These are phyloP conservation scores for Pseudevernia furfuracea DNA, from an alignment of 495 filamentous ascomycete species.

Conservation along the genomic window DNA sequence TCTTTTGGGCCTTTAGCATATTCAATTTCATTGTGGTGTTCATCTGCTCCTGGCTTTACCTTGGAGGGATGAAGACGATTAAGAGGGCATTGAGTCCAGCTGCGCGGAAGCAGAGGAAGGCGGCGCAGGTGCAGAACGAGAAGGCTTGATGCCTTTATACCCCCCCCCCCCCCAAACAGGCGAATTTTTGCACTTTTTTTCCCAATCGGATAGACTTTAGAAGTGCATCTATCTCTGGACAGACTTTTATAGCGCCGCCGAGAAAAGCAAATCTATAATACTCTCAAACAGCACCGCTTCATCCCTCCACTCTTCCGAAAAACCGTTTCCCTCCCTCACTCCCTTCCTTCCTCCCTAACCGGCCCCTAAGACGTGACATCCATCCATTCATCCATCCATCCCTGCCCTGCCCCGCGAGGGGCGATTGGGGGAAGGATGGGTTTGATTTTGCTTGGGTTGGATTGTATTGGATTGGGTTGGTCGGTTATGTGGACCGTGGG, in stretches of 20 bases:
- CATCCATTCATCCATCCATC: too few species aligned
- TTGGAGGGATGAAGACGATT: constrained; percentile 40
- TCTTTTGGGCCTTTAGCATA: constrained; percentile 47
- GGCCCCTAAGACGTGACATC: too few species aligned
- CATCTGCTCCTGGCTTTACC: constrained; percentile 46
- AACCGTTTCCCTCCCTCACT: too few species aligned
- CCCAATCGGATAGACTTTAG: background rate
- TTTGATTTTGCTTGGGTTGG: too few species aligned
- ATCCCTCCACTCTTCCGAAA: too few species aligned
- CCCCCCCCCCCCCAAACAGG: background rate
- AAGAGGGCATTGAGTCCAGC: constrained; percentile 35
- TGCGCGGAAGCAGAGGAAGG: constrained; percentile 36
- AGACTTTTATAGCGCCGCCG: background rate
- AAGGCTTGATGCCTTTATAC: constrained; percentile 17
- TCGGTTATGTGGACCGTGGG: too few species aligned
- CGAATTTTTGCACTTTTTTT: background rate
- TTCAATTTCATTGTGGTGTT: constrained; percentile 52
- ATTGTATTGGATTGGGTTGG: too few species aligned
- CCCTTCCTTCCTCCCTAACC: too few species aligned
- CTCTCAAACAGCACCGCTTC: background rate
- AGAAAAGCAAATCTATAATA: background rate
- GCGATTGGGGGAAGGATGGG: too few species aligned
- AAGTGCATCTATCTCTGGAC: background rate
- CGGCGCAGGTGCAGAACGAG: constrained; percentile 10
- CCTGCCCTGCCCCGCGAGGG: too few species aligned